Evolutionary conservation across 2,329 filamentous ascomycete genomes (phyloP), one percentile per base, ranked within the genome.

Genomic region (Aspergillus texensis): DNA sequence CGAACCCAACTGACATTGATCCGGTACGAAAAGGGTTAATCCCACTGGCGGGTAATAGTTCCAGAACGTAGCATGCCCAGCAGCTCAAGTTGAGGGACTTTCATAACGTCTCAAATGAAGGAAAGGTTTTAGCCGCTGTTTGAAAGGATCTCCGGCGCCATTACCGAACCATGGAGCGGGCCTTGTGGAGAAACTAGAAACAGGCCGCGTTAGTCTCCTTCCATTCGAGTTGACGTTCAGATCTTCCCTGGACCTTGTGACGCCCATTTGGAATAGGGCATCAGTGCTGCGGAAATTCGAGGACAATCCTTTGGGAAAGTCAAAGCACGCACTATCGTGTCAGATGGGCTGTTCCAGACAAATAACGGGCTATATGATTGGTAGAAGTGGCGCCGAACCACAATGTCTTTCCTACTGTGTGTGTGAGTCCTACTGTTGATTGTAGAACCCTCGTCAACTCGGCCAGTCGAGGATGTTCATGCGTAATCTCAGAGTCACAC

Each of bases 31-130:
- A 61, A 60, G 62, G 54, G 61, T 59, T 34, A 28, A 58, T 66
- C 63, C 63, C 63, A 71, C 65, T 69, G 64, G 65, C 14, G 58
- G 61, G 50, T 61, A 60, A 24, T 21, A 52, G 32, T 53, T 60
- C 53, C 53, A 53, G 46, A 34, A 52, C 53, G 30, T 24, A 57
- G 53, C 41, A 41, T 54, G 48, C 48, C 24, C n/a, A 55, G 52
- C 32, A 36, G 34, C 21, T 53, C 50, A 21, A 14, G 26, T 53
- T n/a, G 21, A 53, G 30, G 30, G 11, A 36, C 26, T 36, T 36
- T 39, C 52, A 26, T 19, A 55, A 55, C 34, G 12, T 26, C 34
- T 19, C 34, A 36, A 9, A 24, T 34, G 26, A 55, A 39, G 16
- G 52, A 55, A 39, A 24, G 52, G 32, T 6, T 26, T 36, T 39